Percentiles rank a stretch among this genome's conserved stretches.
These are phyloP conservation scores for Penicillium angulare DNA, from an alignment of 495 filamentous ascomycete genomes.

Conservation along the genomic window DNA sequence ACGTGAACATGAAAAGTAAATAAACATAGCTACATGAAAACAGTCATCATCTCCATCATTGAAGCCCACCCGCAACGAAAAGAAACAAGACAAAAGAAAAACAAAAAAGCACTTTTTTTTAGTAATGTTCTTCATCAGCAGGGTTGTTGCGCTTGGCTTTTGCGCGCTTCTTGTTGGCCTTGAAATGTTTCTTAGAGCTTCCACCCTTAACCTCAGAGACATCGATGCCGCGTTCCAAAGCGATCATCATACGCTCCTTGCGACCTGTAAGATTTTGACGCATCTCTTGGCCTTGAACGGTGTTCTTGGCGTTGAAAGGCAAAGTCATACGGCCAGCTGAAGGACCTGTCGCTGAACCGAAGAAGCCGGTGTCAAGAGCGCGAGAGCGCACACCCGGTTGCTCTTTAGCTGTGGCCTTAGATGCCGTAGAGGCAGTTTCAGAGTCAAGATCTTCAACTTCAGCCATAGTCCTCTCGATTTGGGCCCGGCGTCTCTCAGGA, in stretches of 20 bases:
- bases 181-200: conserved; percentile 91
- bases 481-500: conserved; percentile 62
- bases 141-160: conserved; percentile 51
- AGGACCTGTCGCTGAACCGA: conserved; percentile 60
- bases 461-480: conserved; percentile 49
- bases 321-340: conserved; percentile 64
- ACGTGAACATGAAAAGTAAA: conserved; percentile 10
- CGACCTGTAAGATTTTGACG: conserved; percentile 74
- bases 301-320: conserved; percentile 85
- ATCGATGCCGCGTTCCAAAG: conserved; percentile 80
- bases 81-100: conserved; percentile 11
- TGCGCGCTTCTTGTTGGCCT: conserved; percentile 69
- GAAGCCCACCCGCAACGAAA: too few relatives aligned
- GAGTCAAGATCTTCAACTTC: conserved; percentile 44
- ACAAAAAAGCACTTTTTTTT: conserved; percentile 26
- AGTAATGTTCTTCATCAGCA: conserved; percentile 42
- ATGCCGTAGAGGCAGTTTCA: conserved; percentile 16
- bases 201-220: conserved; percentile 72
- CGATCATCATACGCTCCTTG: conserved; percentile 81
- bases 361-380: conserved; percentile 82
- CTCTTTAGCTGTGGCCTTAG: conserved; percentile 21
- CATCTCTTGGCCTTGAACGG: conserved; percentile 66
- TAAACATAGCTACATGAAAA: conserved; percentile 11
- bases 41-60: too few relatives aligned
- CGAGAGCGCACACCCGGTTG: conserved; percentile 66